These are phyloP conservation scores for Boletus coccyginus DNA, from an alignment of 768 basidiomycete genomes.

Conservation along the genomic window DNA sequence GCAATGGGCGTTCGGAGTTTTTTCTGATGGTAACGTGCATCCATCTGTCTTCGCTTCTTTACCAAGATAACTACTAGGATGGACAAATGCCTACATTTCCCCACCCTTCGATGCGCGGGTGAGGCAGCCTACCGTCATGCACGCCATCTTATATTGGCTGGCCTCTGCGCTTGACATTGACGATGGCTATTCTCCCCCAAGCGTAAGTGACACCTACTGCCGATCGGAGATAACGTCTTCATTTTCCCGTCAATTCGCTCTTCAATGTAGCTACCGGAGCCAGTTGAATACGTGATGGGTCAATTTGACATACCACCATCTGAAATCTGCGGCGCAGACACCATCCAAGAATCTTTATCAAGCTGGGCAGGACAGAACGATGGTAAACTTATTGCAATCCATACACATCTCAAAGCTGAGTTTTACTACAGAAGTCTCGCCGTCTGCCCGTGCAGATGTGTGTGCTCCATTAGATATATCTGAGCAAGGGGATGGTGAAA, in stretches of 20 bases:
- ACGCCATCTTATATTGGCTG: constrained; percentile 56
- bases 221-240: not conserved
- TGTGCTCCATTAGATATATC: constrained; percentile 16
- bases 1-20: constrained; percentile 60
- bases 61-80: constrained; percentile 36
- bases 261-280: constrained; percentile 28
- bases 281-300: constrained; percentile 30
- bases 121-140: constrained; percentile 47
- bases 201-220: constrained; percentile 13
- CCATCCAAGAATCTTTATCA: constrained; percentile 27
- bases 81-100: constrained; percentile 52
- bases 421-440: constrained; percentile 18
- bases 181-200: constrained; percentile 28
- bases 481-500: constrained; percentile 19
- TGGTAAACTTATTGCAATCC: constrained; percentile 15
- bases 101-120: constrained; percentile 40
- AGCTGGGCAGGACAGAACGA: constrained; percentile 32
- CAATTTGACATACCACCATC: constrained; percentile 25
- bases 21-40: constrained; percentile 46
- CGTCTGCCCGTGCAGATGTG: constrained; percentile 19
- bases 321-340: constrained; percentile 14
- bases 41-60: not conserved
- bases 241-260: not conserved
- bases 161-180: constrained; percentile 43
- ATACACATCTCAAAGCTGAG: not conserved